Conservation (phyloP, 176 grass and related monocot genomes). For the Zoysia pacifica region DNA sequence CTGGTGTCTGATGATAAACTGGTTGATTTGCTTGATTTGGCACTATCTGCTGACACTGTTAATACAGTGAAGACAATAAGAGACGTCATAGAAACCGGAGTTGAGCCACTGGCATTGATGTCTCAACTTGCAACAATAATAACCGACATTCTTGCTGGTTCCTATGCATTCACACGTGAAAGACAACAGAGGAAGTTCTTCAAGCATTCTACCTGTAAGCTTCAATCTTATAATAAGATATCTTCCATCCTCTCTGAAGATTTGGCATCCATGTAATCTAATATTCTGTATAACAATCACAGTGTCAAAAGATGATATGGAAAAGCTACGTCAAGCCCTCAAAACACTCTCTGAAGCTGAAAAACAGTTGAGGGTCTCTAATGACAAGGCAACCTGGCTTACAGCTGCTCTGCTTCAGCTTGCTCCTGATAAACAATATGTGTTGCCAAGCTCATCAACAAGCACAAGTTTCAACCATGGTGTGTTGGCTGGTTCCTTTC, state of each 20-base stretch:
- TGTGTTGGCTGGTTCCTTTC: conserved; percentile 37
- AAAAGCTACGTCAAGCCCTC: conserved; percentile 69
- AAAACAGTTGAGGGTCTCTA: conserved; percentile 73
- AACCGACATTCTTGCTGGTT: conserved; percentile 92
- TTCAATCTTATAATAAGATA: conserved; percentile 8
- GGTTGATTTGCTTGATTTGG: conserved; percentile 86
- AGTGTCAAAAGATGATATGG: conserved; percentile 77
- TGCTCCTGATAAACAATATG: conserved; percentile 81
- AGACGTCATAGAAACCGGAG: conserved; percentile 83
- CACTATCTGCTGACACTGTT: conserved; percentile 78
- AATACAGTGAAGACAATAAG: conserved; percentile 81
- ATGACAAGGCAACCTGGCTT: conserved; percentile 74
- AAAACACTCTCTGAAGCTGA: conserved; percentile 75
- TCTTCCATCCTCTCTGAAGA: conserved; percentile 7
- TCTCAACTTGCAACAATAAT: conserved; percentile 96
- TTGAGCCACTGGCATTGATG: conserved; percentile 88
- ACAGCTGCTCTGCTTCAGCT: conserved; percentile 85
- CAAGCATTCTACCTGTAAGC: conserved; percentile 60
- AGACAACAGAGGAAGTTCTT: conserved; percentile 72
- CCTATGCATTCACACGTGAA: conserved; percentile 69
- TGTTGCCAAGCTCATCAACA: conserved; percentile 63
- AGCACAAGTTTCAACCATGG: conserved; percentile 54
- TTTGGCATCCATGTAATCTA: conserved; percentile 26
- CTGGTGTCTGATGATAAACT: conserved; percentile 87
- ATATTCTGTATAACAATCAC: conserved; percentile 38